Percentiles rank a stretch among this genome's conserved stretches.
Conservation (phyloP, 176 grass and related monocot genomes). For the Juncus inflexus region DNA sequence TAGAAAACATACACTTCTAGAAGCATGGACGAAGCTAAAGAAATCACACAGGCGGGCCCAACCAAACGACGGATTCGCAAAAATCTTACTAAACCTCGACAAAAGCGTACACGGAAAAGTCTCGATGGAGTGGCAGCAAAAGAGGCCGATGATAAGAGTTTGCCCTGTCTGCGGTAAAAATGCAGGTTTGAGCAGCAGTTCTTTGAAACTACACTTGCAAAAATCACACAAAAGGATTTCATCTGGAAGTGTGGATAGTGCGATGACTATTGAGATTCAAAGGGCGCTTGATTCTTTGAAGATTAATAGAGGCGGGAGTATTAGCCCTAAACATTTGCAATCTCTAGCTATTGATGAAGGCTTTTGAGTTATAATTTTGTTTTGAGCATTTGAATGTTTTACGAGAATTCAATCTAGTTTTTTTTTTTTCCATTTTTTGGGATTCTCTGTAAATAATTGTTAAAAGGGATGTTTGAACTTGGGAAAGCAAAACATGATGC, state of each 20-base stretch:
- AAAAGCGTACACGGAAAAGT: conserved; percentile 56
- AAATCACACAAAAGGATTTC: conserved; percentile 74
- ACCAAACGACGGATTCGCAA: conserved; percentile 86
- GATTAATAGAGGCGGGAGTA: conserved; percentile 29
- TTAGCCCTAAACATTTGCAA: conserved; percentile 35
- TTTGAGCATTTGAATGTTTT: too few species aligned
- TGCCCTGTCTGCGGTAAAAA: conserved; percentile 85
- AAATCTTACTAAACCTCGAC: conserved; percentile 69
- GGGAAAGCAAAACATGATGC: neutral
- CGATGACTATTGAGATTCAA: conserved; percentile 71
- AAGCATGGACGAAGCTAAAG: conserved; percentile 85
- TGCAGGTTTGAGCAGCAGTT: conserved; percentile 84
- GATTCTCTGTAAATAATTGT: too few species aligned
- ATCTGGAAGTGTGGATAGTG: conserved; percentile 70
- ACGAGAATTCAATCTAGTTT: too few species aligned
- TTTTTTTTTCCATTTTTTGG: too few species aligned
- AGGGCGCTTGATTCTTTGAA: conserved; percentile 57
- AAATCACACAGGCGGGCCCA: conserved; percentile 75
- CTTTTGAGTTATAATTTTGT: conserved; percentile 8
- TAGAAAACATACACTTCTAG: conserved; percentile 63
- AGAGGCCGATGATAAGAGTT: conserved; percentile 65
- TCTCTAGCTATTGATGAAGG: conserved; percentile 33
- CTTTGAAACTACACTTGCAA: conserved; percentile 87
- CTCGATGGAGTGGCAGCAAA: conserved; percentile 87
- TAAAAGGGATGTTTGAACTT: neutral